phyloP scores from a whole-genome alignment of 1,139 yeast species.

The Magnusiomyces sp. region DNA sequence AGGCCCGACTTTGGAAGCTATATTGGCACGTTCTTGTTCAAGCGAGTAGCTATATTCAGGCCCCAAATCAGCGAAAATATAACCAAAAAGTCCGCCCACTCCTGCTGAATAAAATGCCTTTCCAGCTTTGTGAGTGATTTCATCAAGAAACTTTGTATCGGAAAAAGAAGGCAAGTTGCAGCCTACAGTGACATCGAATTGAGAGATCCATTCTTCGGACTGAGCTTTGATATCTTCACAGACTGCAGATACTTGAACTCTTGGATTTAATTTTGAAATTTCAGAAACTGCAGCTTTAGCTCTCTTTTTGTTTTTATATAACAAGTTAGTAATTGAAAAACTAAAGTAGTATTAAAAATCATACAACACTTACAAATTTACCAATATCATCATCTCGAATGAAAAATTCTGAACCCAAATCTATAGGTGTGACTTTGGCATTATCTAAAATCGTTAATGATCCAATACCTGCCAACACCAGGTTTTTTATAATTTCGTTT shows the following conservation, averaged over 20 bases:
- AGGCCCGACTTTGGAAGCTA: constrained; percentile 40
- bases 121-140: constrained; percentile 42
- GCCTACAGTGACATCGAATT: constrained; percentile 66
- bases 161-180: constrained; percentile 30
- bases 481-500: constrained; percentile 71
- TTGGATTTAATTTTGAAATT: constrained; percentile 65
- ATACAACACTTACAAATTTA: constrained; percentile 18
- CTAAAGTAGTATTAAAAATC: neutral
- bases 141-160: constrained; percentile 5
- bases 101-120: constrained; percentile 66
- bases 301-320: constrained; percentile 27
- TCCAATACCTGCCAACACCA: constrained; percentile 85
- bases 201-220: constrained; percentile 39
- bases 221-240: constrained; percentile 31
- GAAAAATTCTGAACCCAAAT: constrained; percentile 73
- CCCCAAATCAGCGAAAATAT: constrained; percentile 64
- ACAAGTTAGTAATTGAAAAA: neutral
- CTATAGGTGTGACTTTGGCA: constrained; percentile 47
- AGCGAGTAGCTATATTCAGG: constrained; percentile 40
- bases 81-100: constrained; percentile 76
- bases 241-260: constrained; percentile 48
- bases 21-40: constrained; percentile 45
- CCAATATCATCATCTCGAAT: constrained; percentile 39
- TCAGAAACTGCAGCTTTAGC: constrained; percentile 46
- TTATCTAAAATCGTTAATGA: constrained; percentile 62